A percentile compares a stretch with the other conserved stretches of the same genome.
Evolutionary conservation across 1,139 yeast species (phyloP).

Genomic region (Blastobotrys petasosporus): DNA sequence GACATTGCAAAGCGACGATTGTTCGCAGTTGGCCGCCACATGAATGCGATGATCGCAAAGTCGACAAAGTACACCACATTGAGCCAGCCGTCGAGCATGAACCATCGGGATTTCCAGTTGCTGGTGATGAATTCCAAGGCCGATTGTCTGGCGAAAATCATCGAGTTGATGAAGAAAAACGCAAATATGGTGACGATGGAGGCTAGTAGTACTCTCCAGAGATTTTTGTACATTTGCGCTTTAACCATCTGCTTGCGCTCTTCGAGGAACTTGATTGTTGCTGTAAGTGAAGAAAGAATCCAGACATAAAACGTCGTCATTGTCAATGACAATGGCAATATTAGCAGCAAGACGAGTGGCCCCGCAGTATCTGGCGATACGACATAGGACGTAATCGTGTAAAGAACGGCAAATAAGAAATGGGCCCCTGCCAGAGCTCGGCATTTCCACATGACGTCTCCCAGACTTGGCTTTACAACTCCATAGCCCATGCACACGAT

Average conservation of each 20-base stretch:
- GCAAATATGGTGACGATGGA: constrained; percentile 54
- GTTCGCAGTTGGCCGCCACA: constrained; percentile 97
- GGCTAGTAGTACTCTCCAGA: constrained; percentile 67
- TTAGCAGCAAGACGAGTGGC: constrained; percentile 44
- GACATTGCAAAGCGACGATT: constrained; percentile 93
- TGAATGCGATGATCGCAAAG: constrained; percentile 76
- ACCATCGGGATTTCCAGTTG: constrained; percentile 90
- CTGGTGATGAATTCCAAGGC: constrained; percentile 72
- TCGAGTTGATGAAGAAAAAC: constrained; percentile 66
- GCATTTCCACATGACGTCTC: constrained; percentile 72
- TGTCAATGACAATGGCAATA: constrained; percentile 66
- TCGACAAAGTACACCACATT: constrained; percentile 79
- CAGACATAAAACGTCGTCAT: constrained; percentile 69
- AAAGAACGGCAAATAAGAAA: constrained; percentile 61
- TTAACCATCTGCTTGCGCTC: constrained; percentile 91
- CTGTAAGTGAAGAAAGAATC: constrained; percentile 65
- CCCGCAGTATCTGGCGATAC: constrained; percentile 43
- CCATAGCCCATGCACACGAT: constrained; percentile 92
- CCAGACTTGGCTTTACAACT: constrained; percentile 77
- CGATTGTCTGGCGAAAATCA: constrained; percentile 68
- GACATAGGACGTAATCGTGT: constrained; percentile 63
- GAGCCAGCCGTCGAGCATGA: constrained; percentile 92
- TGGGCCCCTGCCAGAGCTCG: constrained; percentile 70
- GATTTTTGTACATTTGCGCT: constrained; percentile 72
- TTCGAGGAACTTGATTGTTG: constrained; percentile 65